phyloP scores from a whole-genome alignment of 345 rosid species.

The Citrus australasica region DNA sequence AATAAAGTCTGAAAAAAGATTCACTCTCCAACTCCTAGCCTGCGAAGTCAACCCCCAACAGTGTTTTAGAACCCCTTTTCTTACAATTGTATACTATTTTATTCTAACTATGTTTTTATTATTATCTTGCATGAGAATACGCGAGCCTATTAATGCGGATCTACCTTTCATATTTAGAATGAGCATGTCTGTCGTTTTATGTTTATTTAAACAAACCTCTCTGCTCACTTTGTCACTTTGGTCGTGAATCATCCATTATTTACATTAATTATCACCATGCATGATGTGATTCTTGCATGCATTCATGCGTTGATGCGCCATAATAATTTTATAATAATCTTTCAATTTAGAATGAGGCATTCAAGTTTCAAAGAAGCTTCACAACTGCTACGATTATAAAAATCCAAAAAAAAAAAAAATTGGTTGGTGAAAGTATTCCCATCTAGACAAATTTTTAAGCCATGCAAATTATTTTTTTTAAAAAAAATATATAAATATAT shows the following conservation, averaged over 20 bases:
- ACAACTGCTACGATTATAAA: not conserved
- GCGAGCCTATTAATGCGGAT: constrained; percentile 43
- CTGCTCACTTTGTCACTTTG: not conserved
- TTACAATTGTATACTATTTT: not conserved
- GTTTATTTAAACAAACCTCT: not conserved
- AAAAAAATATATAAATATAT: not conserved
- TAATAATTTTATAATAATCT: not conserved
- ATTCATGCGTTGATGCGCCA: not conserved
- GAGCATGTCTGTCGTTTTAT: constrained; percentile 56
- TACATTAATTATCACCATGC: not conserved
- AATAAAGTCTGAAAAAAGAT: constrained; percentile 18
- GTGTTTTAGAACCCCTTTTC: constrained; percentile 14
- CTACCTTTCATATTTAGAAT: constrained; percentile 30
- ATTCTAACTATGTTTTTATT: not conserved
- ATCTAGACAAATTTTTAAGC: not conserved
- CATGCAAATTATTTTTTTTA: constrained; percentile 9
- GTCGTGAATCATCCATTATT: constrained; percentile 11
- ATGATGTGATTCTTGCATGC: not conserved
- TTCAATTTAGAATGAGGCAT: not conserved
- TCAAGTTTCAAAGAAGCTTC: constrained; percentile 28
- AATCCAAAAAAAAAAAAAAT: not conserved
- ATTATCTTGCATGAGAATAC: constrained; percentile 39
- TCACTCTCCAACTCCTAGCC: constrained; percentile 25
- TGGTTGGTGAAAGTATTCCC: constrained; percentile 24
- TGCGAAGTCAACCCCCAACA: constrained; percentile 37